Evolutionary conservation across 2,329 filamentous ascomycete species (phyloP), one percentile per base, ranked within the genome.

Genomic region (Huntiella moniliformis): DNA sequence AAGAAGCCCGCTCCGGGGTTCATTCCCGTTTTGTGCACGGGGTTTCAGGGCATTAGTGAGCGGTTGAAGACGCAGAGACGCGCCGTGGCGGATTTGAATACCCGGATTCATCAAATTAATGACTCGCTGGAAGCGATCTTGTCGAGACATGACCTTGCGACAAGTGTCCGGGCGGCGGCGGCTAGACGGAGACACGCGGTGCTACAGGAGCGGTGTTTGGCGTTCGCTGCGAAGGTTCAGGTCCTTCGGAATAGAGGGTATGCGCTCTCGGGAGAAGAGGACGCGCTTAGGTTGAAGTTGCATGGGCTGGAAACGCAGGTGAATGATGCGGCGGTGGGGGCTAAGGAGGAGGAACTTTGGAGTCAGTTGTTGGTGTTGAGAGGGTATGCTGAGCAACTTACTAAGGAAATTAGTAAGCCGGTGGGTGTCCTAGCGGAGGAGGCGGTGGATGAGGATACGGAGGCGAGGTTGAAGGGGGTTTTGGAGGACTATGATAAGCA

Each of bases 271-370:
- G 75, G 75, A 37, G 77, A 82, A 51, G 83, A 92, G 60, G 84
- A 92, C 55, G 78, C 82, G 52, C 60, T 92, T 39, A 77, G 79
- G 59, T 74, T 75, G 54, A 81, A 82, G 58, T 66, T 92, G 49
- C 65, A 77, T 55, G 67, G 65, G 17, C 64, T 91, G 48, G 80
- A 87, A 58, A 73, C 74, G 55, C 67, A 68, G 43, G 73, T 85
- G 22, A 75, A 77, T 52, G 83, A 91, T 56, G 83, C 84, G 5
- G 77, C 77, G 5, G 68, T 88, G 46, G 73, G 73, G 34, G 82
- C 82, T 2, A 67, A 82, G 53, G 79, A 84, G 57, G 84, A 91
- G 60, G 83, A 91, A 64, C 75, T 91, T 38, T 91, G 83, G 83
- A 85, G 82, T 52, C 68, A 83, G 39, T 73, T 91, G 63, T 79